Evolutionary conservation across 345 rosid genomes (phyloP).

Genomic region (Populus pruinosa): DNA sequence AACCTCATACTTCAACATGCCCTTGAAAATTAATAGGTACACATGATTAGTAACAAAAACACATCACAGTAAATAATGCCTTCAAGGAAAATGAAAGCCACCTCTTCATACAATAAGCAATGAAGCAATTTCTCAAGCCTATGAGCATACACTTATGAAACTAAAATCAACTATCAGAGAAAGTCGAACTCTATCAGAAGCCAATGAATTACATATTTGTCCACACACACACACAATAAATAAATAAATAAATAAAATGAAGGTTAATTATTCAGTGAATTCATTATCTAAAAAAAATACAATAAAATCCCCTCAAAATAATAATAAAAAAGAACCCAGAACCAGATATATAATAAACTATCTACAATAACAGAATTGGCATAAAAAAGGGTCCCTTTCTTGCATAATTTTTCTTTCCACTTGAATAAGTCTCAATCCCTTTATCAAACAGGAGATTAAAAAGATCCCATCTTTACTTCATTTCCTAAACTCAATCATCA

Average conservation of each 20-base stretch:
- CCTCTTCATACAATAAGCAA: neutral
- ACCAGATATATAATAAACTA: neutral
- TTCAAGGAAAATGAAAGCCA: too few relatives aligned
- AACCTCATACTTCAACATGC: too few relatives aligned
- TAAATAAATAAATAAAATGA: neutral
- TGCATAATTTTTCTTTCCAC: neutral
- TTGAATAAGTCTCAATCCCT: neutral
- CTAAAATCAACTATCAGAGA: neutral
- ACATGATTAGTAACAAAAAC: too few relatives aligned
- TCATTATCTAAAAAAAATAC: neutral
- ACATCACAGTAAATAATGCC: too few relatives aligned
- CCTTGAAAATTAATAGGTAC: too few relatives aligned
- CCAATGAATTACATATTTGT: too few relatives aligned
- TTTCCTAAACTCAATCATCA: neutral
- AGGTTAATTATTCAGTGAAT: neutral
- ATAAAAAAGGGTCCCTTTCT: neutral
- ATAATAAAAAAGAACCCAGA: neutral
- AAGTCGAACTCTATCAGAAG: neutral
- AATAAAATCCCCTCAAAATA: neutral
- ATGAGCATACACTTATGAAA: neutral
- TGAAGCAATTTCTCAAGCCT: neutral
- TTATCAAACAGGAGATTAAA: neutral
- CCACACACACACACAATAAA: neutral
- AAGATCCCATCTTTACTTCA: neutral
- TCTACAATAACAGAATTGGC: neutral